Base-by-base conservation (phyloP, 352 stramenopile genomes). In the Blastocystis hominis region DNA sequence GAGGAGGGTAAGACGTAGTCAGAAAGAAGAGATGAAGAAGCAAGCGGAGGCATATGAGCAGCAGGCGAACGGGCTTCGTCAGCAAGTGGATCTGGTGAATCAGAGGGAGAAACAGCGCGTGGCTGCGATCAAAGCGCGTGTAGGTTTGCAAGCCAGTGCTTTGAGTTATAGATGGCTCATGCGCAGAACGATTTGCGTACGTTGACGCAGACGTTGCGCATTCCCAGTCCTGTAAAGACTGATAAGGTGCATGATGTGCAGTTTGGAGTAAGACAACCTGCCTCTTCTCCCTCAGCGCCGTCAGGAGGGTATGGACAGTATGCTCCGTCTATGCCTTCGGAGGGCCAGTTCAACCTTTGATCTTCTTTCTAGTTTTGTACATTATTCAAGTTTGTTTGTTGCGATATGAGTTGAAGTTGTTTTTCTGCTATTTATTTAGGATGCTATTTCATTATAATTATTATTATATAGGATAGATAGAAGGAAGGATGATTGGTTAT, bases 161-260 rank as follows among this genome's bases (percentile, higher is more conserved):
- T 15, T 69, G 50, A 84, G 13, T 7, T 2, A 3, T 72, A 84
- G 72, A 84, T 84, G 72, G 54, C 47, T 17, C 44, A 50, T 2
- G 72, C 72, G 24, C 72, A 84, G 34, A 84, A 84, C 46, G 72
- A 84, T 15, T 53, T 84, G 40, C 72, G 62, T 36, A 84, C 72
- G 44, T 53, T 84, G 7, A 84, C 72, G 54, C 72, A 64, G 13
- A 66, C 50, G 17, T 84, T 84, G 38, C 72, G 72, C 34, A 40
- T 84, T 24, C 54, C 72, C 34, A 66, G 44, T 10, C 72, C 72
- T 50, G 72, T 84, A 5, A 17, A 3, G 17, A 13, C 62, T n/a
- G n/a, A 6, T 9, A n/a, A 6, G 24, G 17, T 5, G 10, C 34
- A 17, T 72, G n/a, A 72, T 38, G 34, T 34, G 38, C 54, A 66